Conservation (phyloP, 2,329 filamentous ascomycete species). For the Cephalotrichum gorgonifer region DNA sequence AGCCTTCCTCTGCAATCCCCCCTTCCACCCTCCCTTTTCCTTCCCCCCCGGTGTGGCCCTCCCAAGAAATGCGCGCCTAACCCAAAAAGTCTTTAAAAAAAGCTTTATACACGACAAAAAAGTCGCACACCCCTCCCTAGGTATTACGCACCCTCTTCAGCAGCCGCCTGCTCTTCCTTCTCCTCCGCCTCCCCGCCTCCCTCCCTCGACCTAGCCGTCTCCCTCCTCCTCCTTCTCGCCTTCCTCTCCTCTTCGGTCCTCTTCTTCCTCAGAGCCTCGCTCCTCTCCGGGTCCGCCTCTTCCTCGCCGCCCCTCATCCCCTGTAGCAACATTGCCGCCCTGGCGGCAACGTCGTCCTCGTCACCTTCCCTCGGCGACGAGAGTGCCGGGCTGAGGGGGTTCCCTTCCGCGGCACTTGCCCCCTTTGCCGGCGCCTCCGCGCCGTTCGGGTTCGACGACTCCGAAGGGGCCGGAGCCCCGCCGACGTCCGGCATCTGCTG, state of each 20-base stretch:
- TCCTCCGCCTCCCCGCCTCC: slow-evolving; percentile 1
- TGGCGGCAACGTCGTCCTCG: slow-evolving; percentile 72
- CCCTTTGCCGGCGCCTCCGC: background rate
- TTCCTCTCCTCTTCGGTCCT: slow-evolving; percentile 72
- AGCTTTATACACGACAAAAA: too few species aligned
- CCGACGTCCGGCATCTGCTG: slow-evolving; percentile 70
- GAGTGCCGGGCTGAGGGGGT: slow-evolving; percentile 33
- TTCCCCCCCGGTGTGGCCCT: too few species aligned
- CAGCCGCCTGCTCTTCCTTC: background rate
- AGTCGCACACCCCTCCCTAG: too few species aligned
- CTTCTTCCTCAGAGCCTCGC: slow-evolving; percentile 56
- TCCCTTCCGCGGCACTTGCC: background rate
- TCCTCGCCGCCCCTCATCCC: slow-evolving; percentile 63
- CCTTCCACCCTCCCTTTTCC: too few species aligned
- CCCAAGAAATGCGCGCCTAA: too few species aligned
- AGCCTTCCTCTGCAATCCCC: background rate
- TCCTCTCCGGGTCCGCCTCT: slow-evolving; percentile 37
- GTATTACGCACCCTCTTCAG: background rate
- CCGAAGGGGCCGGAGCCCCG: slow-evolving; percentile 46
- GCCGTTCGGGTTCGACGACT: slow-evolving; percentile 21
- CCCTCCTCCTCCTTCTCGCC: slow-evolving; percentile 54
- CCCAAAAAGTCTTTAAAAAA: too few species aligned
- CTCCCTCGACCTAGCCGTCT: slow-evolving; percentile 34
- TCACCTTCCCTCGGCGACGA: slow-evolving; percentile 31
- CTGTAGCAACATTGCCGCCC: slow-evolving; percentile 74